A percentile compares a stretch with the other conserved stretches of the same genome.
These are phyloP conservation scores for Immersiporthe knoxdaviesiana DNA, from an alignment of 2,329 filamentous ascomycete species.

Conservation along the genomic window DNA sequence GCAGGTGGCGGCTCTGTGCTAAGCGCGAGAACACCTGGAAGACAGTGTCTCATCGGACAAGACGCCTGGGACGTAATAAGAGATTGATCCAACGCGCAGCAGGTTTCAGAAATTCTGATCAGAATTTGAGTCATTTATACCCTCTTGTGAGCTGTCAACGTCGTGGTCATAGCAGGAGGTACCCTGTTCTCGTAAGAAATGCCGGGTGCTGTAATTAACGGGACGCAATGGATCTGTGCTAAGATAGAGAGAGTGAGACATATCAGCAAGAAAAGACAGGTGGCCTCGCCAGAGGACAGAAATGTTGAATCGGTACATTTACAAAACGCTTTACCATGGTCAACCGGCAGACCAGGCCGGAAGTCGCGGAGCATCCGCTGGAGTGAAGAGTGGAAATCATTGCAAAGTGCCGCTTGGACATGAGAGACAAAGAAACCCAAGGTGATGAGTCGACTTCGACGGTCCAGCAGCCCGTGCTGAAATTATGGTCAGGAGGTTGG, in stretches of 20 bases:
- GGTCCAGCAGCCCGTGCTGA: background rate
- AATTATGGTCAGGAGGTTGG: background rate
- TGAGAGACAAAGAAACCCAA: background rate
- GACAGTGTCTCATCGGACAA: background rate
- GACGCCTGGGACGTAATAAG: background rate
- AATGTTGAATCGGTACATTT: background rate
- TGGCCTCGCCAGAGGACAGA: background rate
- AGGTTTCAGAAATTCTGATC: background rate
- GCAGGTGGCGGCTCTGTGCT: too few species aligned
- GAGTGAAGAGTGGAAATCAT: background rate
- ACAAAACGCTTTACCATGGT: background rate
- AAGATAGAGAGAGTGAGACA: background rate
- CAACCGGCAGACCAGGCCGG: background rate
- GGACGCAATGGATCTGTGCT: background rate
- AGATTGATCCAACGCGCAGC: too few species aligned
- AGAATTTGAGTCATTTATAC: background rate
- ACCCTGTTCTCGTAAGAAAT: background rate
- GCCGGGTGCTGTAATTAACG: background rate
- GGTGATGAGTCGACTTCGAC: background rate
- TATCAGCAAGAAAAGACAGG: background rate
- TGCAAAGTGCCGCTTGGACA: background rate
- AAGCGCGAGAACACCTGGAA: too few species aligned
- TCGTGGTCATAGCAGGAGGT: background rate
- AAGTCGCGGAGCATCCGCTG: background rate
- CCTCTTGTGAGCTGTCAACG: background rate